Evolutionary conservation across 345 rosid species (phyloP).

Genomic region (Populus ilicifolia): DNA sequence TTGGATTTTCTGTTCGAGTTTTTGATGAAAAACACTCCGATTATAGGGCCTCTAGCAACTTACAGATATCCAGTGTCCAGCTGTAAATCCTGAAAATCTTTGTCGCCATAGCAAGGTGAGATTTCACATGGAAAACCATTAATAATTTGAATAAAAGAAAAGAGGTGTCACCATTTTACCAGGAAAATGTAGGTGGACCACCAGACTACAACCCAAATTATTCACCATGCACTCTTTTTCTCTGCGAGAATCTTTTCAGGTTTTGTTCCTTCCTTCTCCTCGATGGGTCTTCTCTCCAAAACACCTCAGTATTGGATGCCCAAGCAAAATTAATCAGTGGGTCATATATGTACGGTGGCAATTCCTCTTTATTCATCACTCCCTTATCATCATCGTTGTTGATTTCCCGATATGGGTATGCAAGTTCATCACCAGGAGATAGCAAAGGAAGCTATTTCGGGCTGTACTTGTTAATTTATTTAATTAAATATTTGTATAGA

Average conservation of each 20-base stretch:
- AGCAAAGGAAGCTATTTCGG: not conserved
- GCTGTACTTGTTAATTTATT: no score
- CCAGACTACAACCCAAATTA: slow-evolving; percentile 7
- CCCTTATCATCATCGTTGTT: slow-evolving; percentile 15
- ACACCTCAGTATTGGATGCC: slow-evolving; percentile 15
- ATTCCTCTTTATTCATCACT: not conserved
- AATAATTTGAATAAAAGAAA: not conserved
- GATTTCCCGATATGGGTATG: slow-evolving; percentile 37
- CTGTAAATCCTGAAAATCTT: not conserved
- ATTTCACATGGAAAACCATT: not conserved
- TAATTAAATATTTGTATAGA: no score
- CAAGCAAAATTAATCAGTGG: not conserved
- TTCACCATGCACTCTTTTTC: not conserved
- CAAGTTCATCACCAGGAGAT: not conserved
- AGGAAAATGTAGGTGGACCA: slow-evolving; percentile 35
- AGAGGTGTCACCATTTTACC: slow-evolving; percentile 6
- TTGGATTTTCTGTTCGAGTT: not conserved
- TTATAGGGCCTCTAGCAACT: not conserved
- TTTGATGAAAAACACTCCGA: not conserved
- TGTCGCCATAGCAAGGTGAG: not conserved
- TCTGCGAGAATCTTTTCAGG: slow-evolving; percentile 44
- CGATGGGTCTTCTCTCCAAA: slow-evolving; percentile 13
- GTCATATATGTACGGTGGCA: not conserved
- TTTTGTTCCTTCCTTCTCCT: slow-evolving; percentile 17
- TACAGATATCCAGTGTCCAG: not conserved